Evolutionary conservation across 441 rosid genomes (phyloP), one percentile per base, ranked within the genome.

Genomic region (Rhodomyrtus psidioides): DNA sequence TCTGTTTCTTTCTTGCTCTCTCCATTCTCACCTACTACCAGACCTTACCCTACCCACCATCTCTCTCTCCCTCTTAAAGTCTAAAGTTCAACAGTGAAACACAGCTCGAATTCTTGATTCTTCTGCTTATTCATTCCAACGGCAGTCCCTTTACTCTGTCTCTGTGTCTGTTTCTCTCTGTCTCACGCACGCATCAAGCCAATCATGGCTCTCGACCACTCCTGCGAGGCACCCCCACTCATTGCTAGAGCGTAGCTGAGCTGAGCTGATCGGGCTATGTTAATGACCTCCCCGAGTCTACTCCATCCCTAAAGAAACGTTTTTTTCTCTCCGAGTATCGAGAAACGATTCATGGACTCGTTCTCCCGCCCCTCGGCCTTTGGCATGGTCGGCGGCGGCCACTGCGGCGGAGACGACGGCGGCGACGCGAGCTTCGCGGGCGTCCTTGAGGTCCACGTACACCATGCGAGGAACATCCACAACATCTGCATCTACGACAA

Each of bases 401-500:
- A 62, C 44, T 30, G 75, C 75, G 79, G 34, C 49, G 89, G 54
- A 15, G 90, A 86, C 54, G 91, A 81, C 21, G 92, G 88, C 46
- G 88, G 85, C n/a, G 92, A 88, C 74, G 93, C 46, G 94, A 90
- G 53, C 79, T 91, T 93, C 85, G 91, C 93, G 2, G 95, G 94
- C 12, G 87, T 94, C 85, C 98, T 97, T 46, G 94, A 95, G 88
- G 92, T 97, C 81, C 93, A 85, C 86, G 95, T 97, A 85, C 98
- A 97, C 86, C 94, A 96, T 84, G 99, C 99, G 23, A 94, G 96
- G 91, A 94, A 97, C 89, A 96, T 97, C 82, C 98, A 97, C 92
- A 97, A 97, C 93, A 97, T 97, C 30, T 97, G 99, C 74, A 96
- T 97, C 91, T 96, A 97, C 82, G 96, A 96, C 55, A 94, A 96